A percentile compares a stretch with the other conserved stretches of the same genome.
Conservation (phyloP, 1,139 yeast species). For the Pichia sp. region DNA sequence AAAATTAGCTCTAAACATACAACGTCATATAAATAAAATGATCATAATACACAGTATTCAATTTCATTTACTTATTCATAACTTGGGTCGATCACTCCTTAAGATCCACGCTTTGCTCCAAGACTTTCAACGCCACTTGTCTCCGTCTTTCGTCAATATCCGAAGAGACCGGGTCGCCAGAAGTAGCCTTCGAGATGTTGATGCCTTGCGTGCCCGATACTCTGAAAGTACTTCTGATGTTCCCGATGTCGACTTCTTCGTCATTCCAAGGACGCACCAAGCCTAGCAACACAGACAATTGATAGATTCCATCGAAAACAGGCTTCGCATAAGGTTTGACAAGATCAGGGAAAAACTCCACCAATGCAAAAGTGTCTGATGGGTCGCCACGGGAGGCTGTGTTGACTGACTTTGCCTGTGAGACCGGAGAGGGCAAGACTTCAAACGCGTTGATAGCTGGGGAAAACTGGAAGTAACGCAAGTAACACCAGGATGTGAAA, state of each 20-base stretch:
- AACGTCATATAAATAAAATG: neutral
- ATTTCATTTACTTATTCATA: neutral
- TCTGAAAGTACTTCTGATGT: constrained; percentile 58
- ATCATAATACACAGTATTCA: neutral
- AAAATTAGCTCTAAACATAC: neutral
- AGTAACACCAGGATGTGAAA: constrained; percentile 63
- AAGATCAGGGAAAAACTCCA: constrained; percentile 71
- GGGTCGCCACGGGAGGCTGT: constrained; percentile 63
- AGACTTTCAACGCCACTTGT: constrained; percentile 76
- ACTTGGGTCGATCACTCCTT: neutral
- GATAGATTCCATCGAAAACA: constrained; percentile 51
- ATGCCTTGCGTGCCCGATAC: constrained; percentile 34
- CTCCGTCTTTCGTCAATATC: constrained; percentile 65
- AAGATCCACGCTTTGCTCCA: constrained; percentile 61
- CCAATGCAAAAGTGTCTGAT: constrained; percentile 79
- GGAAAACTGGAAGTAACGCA: constrained; percentile 65
- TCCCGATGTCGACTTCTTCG: constrained; percentile 69
- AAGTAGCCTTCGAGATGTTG: neutral
- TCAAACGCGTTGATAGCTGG: constrained; percentile 23
- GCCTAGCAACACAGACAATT: constrained; percentile 49
- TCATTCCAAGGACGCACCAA: constrained; percentile 64
- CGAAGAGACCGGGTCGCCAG: neutral
- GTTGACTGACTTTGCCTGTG: constrained; percentile 6
- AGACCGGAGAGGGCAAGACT: constrained; percentile 25
- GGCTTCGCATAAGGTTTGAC: constrained; percentile 50